These are phyloP conservation scores for Vinca minor DNA, from an alignment of 257 asterid genomes.

Conservation along the genomic window DNA sequence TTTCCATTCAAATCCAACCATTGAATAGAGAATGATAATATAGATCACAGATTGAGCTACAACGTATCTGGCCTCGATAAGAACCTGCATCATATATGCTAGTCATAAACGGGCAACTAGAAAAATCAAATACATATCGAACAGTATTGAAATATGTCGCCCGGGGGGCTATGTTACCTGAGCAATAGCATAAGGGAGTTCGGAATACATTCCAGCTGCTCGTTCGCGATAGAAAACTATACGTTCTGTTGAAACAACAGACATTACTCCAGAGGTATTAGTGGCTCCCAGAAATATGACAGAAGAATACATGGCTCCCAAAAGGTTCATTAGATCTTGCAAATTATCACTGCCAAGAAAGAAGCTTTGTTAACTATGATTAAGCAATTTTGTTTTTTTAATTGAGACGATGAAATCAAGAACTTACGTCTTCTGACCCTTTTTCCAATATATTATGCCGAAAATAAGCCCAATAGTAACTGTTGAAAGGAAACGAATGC, in stretches of 20 bases:
- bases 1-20: slow-evolving; percentile 51
- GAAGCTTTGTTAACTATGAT: background rate
- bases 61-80: slow-evolving; percentile 37
- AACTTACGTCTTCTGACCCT: slow-evolving; percentile 17
- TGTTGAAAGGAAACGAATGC: slow-evolving; percentile 36
- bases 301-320: slow-evolving; percentile 31
- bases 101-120: no score
- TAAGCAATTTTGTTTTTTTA: background rate
- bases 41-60: slow-evolving; percentile 31
- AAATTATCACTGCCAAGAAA: slow-evolving; percentile 16
- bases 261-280: slow-evolving; percentile 29
- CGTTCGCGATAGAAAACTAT: slow-evolving; percentile 30
- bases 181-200: slow-evolving; percentile 27
- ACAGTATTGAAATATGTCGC: no score
- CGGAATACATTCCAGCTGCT: slow-evolving; percentile 37
- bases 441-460: slow-evolving; percentile 39
- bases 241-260: slow-evolving; percentile 27
- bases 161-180: slow-evolving; percentile 25
- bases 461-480: slow-evolving; percentile 29
- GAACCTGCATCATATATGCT: slow-evolving; percentile 31
- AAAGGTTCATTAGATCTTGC: slow-evolving; percentile 28
- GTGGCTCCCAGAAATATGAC: slow-evolving; percentile 24
- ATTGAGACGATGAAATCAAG: background rate
- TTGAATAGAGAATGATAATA: slow-evolving; percentile 34
- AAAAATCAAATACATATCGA: no score